Evolutionary conservation across 2,329 filamentous ascomycete species (phyloP), one percentile per base, ranked within the genome.

Genomic region (Pezicula neosporulosa): DNA sequence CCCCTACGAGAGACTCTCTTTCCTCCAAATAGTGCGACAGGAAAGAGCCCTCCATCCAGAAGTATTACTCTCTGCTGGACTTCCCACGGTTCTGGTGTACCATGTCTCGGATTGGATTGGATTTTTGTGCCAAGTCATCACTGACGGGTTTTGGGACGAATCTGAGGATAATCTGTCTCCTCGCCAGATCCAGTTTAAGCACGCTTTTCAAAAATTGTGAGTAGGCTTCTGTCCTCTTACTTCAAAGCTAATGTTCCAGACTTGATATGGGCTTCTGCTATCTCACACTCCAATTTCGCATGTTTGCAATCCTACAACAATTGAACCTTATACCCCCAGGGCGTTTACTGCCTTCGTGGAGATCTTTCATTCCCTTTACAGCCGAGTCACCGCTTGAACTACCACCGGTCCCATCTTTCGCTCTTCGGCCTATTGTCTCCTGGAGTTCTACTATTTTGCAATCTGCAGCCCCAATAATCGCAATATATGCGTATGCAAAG

Each of bases 241-340:
- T 12, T 4, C 13, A 27, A 28, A 12, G 24, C 56, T 66, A 39
- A 63, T 48, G 30, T 37, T 47, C 16, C 36, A 67, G 65, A 19
- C 38, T 62, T 9, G 53, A 62, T 37, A 16, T 52, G 18, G 41
- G 46, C 9, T 61, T 61, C 38, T 53, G 42, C 15, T 66, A 62
- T 47, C 49, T 62, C 27, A 60, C 54, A 2, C 47, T 66, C 4
- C 61, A 67, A 45, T 54, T 65, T 36, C 58, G 60, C 7, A 56
- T 66, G 47, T 67, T 65, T 53, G 60, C 63, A 15, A 60, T 63
- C 30, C 57, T 67, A 2, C 62, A 67, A 36, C 65, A 68, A 41
- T 55, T 68, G 6, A 52, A 60, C 30, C 53, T 68, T 18, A 57
- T 66, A 12, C 52, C 63, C 13, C 37, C 53, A 6, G 53, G 50